A percentile compares a stretch with the other conserved stretches of the same genome.
Conservation (phyloP, 441 rosid species). For the Populus trichocarpa region DNA sequence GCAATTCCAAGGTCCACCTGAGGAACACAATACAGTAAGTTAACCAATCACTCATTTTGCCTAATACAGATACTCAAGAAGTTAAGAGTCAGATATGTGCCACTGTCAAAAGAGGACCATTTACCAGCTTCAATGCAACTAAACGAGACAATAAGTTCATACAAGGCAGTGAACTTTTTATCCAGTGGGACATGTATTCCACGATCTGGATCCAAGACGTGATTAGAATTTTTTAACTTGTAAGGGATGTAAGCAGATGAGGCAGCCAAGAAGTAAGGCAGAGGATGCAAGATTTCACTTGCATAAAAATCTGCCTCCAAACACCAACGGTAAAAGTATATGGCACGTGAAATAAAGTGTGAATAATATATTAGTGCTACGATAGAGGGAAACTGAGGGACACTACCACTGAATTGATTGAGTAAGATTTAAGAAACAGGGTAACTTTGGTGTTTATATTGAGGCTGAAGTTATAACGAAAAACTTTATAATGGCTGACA, state of each 20-base stretch:
- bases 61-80: neutral
- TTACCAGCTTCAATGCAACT: neutral
- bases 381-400: neutral
- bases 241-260: neutral
- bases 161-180: neutral
- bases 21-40: conserved; percentile 12
- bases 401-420: neutral
- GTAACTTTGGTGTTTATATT: neutral
- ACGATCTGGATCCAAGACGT: neutral
- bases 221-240: neutral
- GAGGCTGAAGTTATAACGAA: neutral
- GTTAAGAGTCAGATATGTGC: neutral
- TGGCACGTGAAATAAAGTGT: neutral
- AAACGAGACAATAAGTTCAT: neutral
- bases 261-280: neutral
- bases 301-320: neutral
- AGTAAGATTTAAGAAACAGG: too few species aligned
- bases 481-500: neutral
- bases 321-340: neutral
- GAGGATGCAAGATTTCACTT: neutral
- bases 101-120: neutral
- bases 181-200: neutral
- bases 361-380: neutral
- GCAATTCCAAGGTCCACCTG: conserved; percentile 96
- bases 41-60: neutral